Evolutionary conservation across 257 asterid species (phyloP).

Genomic region (Handroanthus guayacan): DNA sequence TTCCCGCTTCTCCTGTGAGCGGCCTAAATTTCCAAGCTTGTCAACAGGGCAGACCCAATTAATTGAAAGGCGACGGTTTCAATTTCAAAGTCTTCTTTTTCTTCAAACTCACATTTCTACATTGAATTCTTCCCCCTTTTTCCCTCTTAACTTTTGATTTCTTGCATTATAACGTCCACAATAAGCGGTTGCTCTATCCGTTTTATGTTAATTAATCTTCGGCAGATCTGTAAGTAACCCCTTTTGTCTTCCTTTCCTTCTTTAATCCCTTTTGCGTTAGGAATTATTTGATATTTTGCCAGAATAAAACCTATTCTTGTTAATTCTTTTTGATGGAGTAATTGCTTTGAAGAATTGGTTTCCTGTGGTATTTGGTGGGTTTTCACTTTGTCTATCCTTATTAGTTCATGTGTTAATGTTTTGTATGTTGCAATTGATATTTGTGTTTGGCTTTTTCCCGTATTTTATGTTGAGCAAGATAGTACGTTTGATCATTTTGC

Average conservation of each 20-base stretch:
- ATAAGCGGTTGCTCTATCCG: not conserved
- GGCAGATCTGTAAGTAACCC: constrained; percentile 32
- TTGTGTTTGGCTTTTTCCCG: constrained; percentile 37
- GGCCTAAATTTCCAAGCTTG: constrained; percentile 17
- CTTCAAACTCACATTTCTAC: constrained; percentile 13
- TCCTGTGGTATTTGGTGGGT: not conserved
- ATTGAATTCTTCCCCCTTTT: constrained; percentile 16
- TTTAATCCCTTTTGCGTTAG: not conserved
- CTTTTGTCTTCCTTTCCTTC: not conserved
- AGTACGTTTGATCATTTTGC: not conserved
- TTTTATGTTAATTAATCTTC: constrained; percentile 19
- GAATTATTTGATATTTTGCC: too few species aligned
- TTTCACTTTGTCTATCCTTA: not conserved
- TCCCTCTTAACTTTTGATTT: constrained; percentile 7
- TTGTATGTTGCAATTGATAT: not conserved
- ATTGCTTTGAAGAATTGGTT: not conserved
- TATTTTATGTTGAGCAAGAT: not conserved
- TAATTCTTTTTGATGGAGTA: not conserved
- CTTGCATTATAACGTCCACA: constrained; percentile 27
- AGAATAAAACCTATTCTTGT: not conserved
- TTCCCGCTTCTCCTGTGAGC: constrained; percentile 50
- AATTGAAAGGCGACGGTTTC: constrained; percentile 44
- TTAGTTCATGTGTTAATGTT: not conserved
- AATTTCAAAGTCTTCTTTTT: constrained; percentile 30
- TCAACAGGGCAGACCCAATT: constrained; percentile 25